These are phyloP conservation scores for Tubosaeta sp. DNA, from an alignment of 768 basidiomycete genomes.

Conservation along the genomic window DNA sequence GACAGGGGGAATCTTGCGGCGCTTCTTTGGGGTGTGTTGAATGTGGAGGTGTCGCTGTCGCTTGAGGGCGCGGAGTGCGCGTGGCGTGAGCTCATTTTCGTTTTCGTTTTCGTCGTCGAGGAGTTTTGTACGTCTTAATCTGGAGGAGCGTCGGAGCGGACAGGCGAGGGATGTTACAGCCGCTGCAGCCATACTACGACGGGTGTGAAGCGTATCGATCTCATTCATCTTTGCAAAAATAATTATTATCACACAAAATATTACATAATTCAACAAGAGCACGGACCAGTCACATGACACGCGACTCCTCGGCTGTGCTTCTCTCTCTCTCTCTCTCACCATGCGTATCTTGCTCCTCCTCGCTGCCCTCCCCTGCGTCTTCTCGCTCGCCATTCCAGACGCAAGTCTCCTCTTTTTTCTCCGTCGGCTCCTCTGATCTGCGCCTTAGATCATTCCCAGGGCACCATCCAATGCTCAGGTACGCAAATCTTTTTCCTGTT, in stretches of 20 bases:
- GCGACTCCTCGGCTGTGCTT: too few species aligned
- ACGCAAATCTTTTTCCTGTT: neutral
- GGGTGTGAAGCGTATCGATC: constrained; percentile 15
- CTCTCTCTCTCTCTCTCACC: neutral
- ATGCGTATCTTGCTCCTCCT: constrained; percentile 17
- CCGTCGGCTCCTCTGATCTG: neutral
- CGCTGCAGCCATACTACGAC: constrained; percentile 28
- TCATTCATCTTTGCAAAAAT: constrained; percentile 8
- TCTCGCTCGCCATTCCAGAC: constrained; percentile 12
- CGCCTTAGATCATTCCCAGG: neutral
- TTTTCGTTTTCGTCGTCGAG: constrained; percentile 8
- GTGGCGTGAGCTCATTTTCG: constrained; percentile 32
- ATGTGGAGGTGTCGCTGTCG: constrained; percentile 31
- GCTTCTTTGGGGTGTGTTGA: constrained; percentile 16
- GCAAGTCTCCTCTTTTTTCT: neutral
- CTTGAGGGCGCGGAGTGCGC: constrained; percentile 33
- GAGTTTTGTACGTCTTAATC: constrained; percentile 10
- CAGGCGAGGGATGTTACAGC: constrained; percentile 25
- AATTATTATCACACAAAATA: constrained; percentile 3
- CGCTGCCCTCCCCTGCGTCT: neutral
- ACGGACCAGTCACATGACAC: constrained; percentile 28
- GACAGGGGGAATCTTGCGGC: constrained; percentile 19
- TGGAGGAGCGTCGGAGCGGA: constrained; percentile 28
- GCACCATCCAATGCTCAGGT: neutral
- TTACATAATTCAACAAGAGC: constrained; percentile 18